A percentile compares a stretch with the other conserved stretches of the same genome.
These are phyloP conservation scores for Ceratocystis colombiana DNA, from an alignment of 2,329 filamentous ascomycete species.

Conservation along the genomic window DNA sequence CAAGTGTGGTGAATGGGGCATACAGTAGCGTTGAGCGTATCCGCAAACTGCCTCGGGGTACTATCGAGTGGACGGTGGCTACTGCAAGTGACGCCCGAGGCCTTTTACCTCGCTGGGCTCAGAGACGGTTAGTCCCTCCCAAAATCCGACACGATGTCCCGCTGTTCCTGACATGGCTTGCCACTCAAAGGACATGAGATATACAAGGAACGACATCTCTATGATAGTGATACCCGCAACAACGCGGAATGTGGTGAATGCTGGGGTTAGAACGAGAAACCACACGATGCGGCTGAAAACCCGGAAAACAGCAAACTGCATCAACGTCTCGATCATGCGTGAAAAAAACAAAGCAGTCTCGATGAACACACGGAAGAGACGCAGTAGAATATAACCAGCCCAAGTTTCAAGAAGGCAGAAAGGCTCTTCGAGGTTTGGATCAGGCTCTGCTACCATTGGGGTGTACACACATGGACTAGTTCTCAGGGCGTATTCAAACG, in stretches of 20 bases:
- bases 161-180: conserved; percentile 55
- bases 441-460: background rate
- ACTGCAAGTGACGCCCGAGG: conserved; percentile 64
- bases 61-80: conserved; percentile 67
- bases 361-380: conserved; percentile 19
- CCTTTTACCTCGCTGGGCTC: conserved; percentile 53
- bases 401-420: conserved; percentile 24
- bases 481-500: conserved; percentile 12
- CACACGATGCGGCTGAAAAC: background rate
- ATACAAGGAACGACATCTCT: conserved; percentile 21
- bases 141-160: conserved; percentile 62
- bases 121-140: conserved; percentile 52
- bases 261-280: conserved; percentile 8
- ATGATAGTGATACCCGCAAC: conserved; percentile 20
- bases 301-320: conserved; percentile 16
- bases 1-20: conserved; percentile 44
- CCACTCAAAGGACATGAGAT: conserved; percentile 31
- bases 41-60: conserved; percentile 36
- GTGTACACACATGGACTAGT: conserved; percentile 14
- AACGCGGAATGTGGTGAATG: conserved; percentile 13
- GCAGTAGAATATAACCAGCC: conserved; percentile 18
- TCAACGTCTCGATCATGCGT: conserved; percentile 13
- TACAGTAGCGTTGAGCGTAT: conserved; percentile 59
- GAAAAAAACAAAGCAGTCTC: conserved; percentile 21
- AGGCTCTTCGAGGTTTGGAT: conserved; percentile 11